Evolutionary conservation across 73 alveolate species (phyloP).

Genomic region (Paraurostyla sp.): DNA sequence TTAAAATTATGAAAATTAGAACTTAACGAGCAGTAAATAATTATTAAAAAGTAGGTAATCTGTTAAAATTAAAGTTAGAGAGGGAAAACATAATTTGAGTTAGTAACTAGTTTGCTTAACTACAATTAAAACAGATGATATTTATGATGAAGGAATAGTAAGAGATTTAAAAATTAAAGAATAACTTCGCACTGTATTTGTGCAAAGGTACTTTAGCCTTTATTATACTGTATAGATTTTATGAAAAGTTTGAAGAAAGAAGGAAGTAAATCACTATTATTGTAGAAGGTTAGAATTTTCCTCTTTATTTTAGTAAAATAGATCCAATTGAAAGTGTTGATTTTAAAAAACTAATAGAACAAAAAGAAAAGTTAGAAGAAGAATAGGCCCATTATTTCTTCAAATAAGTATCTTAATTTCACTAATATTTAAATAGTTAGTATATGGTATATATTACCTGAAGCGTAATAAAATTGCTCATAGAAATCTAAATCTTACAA

Average conservation of each 20-base stretch:
- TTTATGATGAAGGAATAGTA: not conserved
- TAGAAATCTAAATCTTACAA: not conserved
- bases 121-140: not conserved
- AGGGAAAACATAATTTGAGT: not conserved
- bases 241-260: conserved; percentile 25
- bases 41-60: too few relatives aligned
- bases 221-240: not conserved
- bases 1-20: too few relatives aligned
- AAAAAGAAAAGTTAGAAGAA: not conserved
- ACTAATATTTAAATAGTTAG: not conserved
- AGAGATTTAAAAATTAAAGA: not conserved
- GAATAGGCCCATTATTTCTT: not conserved
- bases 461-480: not conserved
- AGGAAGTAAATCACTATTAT: not conserved
- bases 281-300: too few relatives aligned
- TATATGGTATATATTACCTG: not conserved
- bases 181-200: not conserved
- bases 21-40: too few relatives aligned
- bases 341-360: not conserved
- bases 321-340: not conserved
- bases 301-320: too few relatives aligned
- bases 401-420: not conserved
- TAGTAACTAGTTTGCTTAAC: not conserved
- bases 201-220: not conserved
- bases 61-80: not conserved